Evolutionary conservation across 805 yeast genomes (phyloP), one percentile per base, ranked within the genome.

Genomic region (Starmerella apis): DNA sequence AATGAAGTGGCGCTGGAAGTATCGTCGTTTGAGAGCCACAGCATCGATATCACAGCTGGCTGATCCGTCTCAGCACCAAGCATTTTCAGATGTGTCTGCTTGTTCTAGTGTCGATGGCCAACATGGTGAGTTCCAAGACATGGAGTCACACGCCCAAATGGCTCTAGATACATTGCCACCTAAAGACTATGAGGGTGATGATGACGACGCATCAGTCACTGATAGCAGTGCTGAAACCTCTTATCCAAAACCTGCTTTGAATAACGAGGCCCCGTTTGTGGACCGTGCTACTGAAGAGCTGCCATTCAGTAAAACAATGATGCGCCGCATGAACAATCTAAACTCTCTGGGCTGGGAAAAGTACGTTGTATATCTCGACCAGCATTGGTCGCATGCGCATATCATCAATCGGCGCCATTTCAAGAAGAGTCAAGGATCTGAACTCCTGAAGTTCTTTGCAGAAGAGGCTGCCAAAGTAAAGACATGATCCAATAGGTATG

Each of bases 321-420:
- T 10, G 36, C 57, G 57, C 14, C 80, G 81, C 33, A 62, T 77
- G 30, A 59, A 70, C 1, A 75, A 76, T 52, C 67, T 88, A 61
- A 83, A 84, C 64, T 59, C 65, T 22, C 62, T 88, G 18, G 71
- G 74, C 3, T 87, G 96, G 95, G 69, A 77, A 44, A 86, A 87
- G 61, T 73, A 84, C 37, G 83, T 90, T 0, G 80, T 80, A 1
- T 79, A 77, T 57, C 71, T 86, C 42, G 80, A 79, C 51, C 75
- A 82, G 19, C 71, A 80, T 61, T 85, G 87, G 63, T 80, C 96
- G 0, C 97, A 88, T 62, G 95, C 83, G 50, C 83, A 82, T 1
- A 83, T 88, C 47, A 83, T 86, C 23, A 86, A 88, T n/a, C 72
- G 96, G 9, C 50, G 37, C 61, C 14, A 57, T 27, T 48, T 51